Percentiles rank a stretch among this genome's conserved stretches.
Evolutionary conservation across 345 rosid species (phyloP).

Genomic region (Eucalyptus pauciflora): DNA sequence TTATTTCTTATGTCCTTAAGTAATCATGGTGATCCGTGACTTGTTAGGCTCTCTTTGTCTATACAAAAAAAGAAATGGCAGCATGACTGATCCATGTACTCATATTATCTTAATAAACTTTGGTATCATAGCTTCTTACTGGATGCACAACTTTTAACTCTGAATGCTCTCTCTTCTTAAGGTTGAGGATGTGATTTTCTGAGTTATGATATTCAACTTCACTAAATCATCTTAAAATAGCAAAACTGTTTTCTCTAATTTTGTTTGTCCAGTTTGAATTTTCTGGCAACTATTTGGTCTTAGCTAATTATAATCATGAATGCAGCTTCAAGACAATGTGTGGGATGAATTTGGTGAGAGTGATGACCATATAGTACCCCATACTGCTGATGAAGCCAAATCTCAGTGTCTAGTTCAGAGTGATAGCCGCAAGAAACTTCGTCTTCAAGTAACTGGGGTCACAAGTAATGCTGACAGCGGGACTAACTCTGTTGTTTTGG

Average conservation of each 20-base stretch:
- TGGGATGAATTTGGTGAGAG: slow-evolving; percentile 39
- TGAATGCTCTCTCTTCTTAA: not conserved
- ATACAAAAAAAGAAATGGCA: not conserved
- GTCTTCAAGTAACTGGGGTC: slow-evolving; percentile 24
- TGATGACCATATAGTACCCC: slow-evolving; percentile 77
- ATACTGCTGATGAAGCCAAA: slow-evolving; percentile 15
- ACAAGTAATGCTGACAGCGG: slow-evolving; percentile 13
- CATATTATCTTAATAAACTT: not conserved
- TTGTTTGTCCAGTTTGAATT: not conserved
- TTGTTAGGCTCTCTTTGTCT: not conserved
- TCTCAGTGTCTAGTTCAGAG: slow-evolving; percentile 19
- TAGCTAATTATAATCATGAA: not conserved
- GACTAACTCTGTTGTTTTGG: slow-evolving; percentile 8
- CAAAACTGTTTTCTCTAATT: not conserved
- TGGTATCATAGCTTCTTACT: not conserved
- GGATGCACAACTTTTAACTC: not conserved
- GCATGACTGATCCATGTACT: not conserved
- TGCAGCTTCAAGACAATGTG: slow-evolving; percentile 50
- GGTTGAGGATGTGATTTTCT: not conserved
- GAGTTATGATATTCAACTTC: not conserved
- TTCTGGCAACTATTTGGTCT: not conserved
- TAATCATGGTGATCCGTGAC: not conserved
- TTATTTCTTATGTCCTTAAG: not conserved
- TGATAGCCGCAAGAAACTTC: slow-evolving; percentile 31
- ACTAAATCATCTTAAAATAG: not conserved